Conservation (phyloP, 1,284 basidiomycete species). For the Cutaneotrichosporon spelunceum region DNA sequence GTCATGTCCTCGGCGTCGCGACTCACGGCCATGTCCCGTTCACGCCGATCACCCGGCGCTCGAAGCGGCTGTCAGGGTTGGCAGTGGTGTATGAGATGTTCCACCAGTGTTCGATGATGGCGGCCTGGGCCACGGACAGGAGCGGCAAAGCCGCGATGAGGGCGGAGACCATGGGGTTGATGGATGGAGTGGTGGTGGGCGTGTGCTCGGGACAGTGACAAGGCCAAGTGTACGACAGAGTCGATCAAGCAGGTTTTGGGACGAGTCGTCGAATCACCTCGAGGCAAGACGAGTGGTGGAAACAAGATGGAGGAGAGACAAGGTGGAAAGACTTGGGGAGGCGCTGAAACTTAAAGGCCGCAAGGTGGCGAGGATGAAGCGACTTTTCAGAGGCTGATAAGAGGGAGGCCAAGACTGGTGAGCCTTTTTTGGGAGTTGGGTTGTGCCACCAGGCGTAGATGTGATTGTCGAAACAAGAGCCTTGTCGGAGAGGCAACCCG, state of each 20-base stretch:
- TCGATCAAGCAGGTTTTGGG: not conserved
- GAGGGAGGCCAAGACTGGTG: not conserved
- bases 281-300: not conserved
- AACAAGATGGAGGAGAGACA: not conserved
- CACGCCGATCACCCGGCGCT: constrained; percentile 75
- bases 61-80: constrained; percentile 53
- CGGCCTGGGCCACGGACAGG: constrained; percentile 34
- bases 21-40: constrained; percentile 89
- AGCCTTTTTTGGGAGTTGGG: constrained; percentile 9
- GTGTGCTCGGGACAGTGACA: not conserved
- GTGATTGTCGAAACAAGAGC: not conserved
- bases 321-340: not conserved
- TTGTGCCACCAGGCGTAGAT: not conserved
- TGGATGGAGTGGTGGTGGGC: not conserved
- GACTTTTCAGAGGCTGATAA: constrained; percentile 19
- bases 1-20: not conserved
- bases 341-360: constrained; percentile 8
- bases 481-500: constrained; percentile 6
- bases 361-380: not conserved
- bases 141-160: constrained; percentile 26
- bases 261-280: not conserved
- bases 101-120: constrained; percentile 50
- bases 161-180: constrained; percentile 17
- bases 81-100: constrained; percentile 51
- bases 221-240: not conserved